Conservation (phyloP, 139 green algal species). For the Volvox reticuliferus region DNA sequence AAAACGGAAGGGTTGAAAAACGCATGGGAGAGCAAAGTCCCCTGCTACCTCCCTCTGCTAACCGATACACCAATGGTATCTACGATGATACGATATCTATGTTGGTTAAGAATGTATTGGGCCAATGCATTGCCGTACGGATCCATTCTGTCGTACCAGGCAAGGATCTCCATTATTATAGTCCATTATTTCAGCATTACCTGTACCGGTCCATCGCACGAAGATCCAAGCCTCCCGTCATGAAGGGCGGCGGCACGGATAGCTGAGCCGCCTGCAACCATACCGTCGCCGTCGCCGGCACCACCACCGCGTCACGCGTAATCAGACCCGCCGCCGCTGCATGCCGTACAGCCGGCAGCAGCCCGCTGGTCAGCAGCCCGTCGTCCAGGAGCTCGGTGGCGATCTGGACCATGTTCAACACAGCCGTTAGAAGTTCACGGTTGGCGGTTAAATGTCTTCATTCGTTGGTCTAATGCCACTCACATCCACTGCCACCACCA, state of each 20-base stretch:
- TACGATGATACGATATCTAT: no score
- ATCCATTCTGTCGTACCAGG: no score
- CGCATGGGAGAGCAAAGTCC: no score
- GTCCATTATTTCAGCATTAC: neutral
- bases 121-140: no score
- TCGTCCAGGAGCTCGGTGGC: constrained; percentile 81
- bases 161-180: no score
- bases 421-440: neutral
- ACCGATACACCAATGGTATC: no score
- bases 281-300: constrained; percentile 80
- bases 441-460: neutral
- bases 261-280: constrained; percentile 66
- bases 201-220: neutral
- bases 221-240: neutral
- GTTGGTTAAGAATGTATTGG: no score
- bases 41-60: no score
- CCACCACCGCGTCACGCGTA: constrained; percentile 64
- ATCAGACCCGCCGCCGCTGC: constrained; percentile 60
- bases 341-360: constrained; percentile 50
- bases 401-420: constrained; percentile 34
- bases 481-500: neutral
- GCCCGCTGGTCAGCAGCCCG: constrained; percentile 48
- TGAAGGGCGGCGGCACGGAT: neutral
- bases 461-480: no score
- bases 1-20: no score